phyloP scores from a whole-genome alignment of 495 filamentous ascomycete genomes.

The Podospora anserina region DNA sequence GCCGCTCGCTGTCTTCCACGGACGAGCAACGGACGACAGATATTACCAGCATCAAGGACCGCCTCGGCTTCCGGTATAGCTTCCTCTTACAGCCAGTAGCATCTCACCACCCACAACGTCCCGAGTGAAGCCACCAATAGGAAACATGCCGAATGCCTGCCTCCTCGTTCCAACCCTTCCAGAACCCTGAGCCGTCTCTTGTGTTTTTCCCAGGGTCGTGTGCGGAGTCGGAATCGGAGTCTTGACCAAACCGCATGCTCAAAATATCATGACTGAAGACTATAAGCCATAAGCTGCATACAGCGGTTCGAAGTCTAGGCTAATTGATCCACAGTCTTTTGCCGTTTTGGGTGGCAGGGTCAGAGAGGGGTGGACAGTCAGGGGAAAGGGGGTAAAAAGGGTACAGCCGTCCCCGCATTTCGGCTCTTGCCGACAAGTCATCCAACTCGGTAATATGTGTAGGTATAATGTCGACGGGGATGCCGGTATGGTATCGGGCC shows the following conservation, averaged over 20 bases:
- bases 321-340: not conserved
- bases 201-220: not conserved
- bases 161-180: not conserved
- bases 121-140: not conserved
- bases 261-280: not conserved
- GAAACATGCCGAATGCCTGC: not conserved
- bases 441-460: not conserved
- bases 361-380: no score
- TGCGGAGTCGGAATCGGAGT: not conserved
- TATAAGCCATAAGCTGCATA: not conserved
- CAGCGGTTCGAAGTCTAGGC: not conserved
- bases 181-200: not conserved
- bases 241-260: not conserved
- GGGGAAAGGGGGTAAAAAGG: not conserved
- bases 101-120: not conserved
- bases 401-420: not conserved
- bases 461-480: not conserved
- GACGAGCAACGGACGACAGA: not conserved
- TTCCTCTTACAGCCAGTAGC: not conserved
- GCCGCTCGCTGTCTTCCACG: not conserved
- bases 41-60: not conserved
- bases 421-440: not conserved
- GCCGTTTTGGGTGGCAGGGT: not conserved
- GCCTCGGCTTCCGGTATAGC: not conserved
- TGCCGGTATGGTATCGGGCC: not conserved